Base-by-base conservation (phyloP, 441 rosid genomes). In the Erysimum cheiri region DNA sequence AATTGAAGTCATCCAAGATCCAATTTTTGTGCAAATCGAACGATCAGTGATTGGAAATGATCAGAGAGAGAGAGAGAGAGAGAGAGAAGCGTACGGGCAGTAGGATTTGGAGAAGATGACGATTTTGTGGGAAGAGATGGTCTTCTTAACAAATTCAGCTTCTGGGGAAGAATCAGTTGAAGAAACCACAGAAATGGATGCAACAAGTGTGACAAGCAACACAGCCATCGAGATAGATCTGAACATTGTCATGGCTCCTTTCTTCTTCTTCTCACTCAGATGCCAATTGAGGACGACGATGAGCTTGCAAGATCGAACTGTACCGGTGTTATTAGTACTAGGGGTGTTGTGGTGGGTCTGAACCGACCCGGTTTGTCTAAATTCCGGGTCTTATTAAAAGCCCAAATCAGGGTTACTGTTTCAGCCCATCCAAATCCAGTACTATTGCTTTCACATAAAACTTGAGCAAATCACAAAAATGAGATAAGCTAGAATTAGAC, bases 41-140 rank as follows among this genome's bases (percentile, higher is more conserved):
- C 0, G 64, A 74, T 44, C 29, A 61, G 7, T 28, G 29, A 68
- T 28, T 54, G 9, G 7, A 32, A 37, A 63, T 12, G 43, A 0
- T 2, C 9, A 60, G 26, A 24, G 26, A 24, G 26, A 24, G 26
- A 24, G 8, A 35, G 55, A 52, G 7, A 60, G 17, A 36, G 59
- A 54, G 67, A 37, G 69, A 54, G 70, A 57, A 6, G 2, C 59
- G 0, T 83, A 90, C 95, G 98, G 98, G 93, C 97, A 92, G 77
- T 92, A 92, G 48, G 96, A 85, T 72, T 90, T 92, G 81, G 98
- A 92, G 92, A 92, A 92, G 82, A 92, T 87, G 82, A 92, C 90
- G 85, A 92, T 87, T 83, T 83, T 78, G 81, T 72, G n/a, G n/a
- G 96, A 84, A 64, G 93, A 72, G 71, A 92, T 78, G 32, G 97